A percentile compares a stretch with the other conserved stretches of the same genome.
Evolutionary conservation across 2,329 filamentous ascomycete genomes (phyloP).

Genomic region (Apiospora pterosperma): DNA sequence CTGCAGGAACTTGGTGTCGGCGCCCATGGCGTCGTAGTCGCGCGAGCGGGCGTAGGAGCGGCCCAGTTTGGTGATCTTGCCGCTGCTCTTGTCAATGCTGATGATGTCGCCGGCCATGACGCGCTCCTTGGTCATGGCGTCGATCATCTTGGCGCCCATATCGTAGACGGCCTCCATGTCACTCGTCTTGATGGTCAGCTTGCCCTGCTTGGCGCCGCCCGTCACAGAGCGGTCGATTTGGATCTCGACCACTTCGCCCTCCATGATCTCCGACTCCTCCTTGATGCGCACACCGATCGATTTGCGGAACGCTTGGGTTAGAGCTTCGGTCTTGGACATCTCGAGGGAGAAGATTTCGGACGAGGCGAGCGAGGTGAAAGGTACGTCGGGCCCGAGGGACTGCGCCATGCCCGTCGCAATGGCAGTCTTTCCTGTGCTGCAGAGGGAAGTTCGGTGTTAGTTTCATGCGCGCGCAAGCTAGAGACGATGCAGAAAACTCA

Average conservation of each 20-base stretch:
- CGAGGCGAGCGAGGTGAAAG: conserved; percentile 92
- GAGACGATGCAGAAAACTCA: conserved; percentile 27
- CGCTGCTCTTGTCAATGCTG: conserved; percentile 96
- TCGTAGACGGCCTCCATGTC: conserved; percentile 99
- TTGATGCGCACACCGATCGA: conserved; percentile 98
- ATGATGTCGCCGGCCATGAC: conserved; percentile 99
- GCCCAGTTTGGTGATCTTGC: conserved; percentile 96
- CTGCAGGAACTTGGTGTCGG: conserved; percentile 96
- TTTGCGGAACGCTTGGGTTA: conserved; percentile 98
- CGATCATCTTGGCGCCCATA: conserved; percentile 99
- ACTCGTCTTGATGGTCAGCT: conserved; percentile 98
- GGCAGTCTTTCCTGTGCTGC: conserved; percentile 92
- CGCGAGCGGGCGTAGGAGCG: conserved; percentile 91
- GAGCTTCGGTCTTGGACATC: conserved; percentile 98
- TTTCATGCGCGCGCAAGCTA: not conserved
- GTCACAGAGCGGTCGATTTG: conserved; percentile 97
- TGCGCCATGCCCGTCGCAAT: conserved; percentile 99
- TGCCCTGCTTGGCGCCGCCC: conserved; percentile 95
- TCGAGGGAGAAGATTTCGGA: conserved; percentile 98
- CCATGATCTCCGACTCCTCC: conserved; percentile 98
- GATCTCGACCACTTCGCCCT: conserved; percentile 98
- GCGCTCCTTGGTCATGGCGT: conserved; percentile 98
- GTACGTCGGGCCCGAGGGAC: conserved; percentile 88
- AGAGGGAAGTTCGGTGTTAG: not conserved
- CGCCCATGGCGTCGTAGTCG: conserved; percentile 99